Conservation (phyloP, 768 basidiomycete species). For the Strobilomyces dryophilus region DNA sequence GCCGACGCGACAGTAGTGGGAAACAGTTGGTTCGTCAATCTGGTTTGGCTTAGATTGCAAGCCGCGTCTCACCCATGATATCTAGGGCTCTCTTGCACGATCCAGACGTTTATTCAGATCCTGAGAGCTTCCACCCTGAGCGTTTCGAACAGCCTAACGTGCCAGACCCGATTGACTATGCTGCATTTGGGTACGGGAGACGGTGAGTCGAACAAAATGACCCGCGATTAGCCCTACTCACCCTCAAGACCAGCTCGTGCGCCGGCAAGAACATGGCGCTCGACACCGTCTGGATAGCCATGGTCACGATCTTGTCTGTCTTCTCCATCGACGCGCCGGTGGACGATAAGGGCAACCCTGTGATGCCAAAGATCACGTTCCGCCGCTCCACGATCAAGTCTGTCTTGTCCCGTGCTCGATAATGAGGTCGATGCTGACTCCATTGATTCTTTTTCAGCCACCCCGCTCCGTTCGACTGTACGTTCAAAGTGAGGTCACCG, state of each 20-base stretch:
- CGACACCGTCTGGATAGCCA: conserved; percentile 2
- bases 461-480: background rate
- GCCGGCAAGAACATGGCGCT: conserved; percentile 5
- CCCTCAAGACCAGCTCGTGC: background rate
- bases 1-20: conserved; percentile 2
- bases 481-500: conserved; percentile 1
- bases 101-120: conserved; percentile 1
- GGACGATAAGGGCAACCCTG: background rate
- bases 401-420: background rate
- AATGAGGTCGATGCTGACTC: background rate
- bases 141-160: background rate
- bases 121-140: conserved; percentile 1
- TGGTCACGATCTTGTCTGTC: background rate
- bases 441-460: background rate
- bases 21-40: conserved; percentile 1
- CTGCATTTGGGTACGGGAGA: conserved; percentile 1
- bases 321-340: conserved; percentile 1
- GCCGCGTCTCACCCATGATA: background rate
- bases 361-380: conserved; percentile 3
- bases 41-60: background rate
- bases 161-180: conserved; percentile 4
- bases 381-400: conserved; percentile 6
- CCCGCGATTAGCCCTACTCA: background rate
- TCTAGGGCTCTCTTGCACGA: conserved; percentile 1
- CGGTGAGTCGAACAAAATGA: background rate